phyloP scores from a whole-genome alignment of 768 basidiomycete species.

The Termitomyces sp. region DNA sequence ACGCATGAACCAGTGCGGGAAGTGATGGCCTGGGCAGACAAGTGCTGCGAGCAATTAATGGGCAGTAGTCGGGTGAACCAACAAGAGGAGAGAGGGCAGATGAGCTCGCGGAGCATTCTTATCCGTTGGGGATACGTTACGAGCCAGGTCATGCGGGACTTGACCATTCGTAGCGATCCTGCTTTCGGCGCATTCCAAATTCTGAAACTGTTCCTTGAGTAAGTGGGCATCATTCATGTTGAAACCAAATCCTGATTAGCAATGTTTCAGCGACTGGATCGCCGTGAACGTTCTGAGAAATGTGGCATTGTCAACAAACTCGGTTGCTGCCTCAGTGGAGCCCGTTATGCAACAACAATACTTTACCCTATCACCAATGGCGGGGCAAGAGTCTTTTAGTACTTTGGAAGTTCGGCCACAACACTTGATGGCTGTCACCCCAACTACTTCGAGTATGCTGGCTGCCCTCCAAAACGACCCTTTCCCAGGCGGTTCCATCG shows the following conservation, averaged over 20 bases:
- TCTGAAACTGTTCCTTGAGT: slow-evolving; percentile 88
- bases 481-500: slow-evolving; percentile 61
- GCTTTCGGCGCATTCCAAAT: slow-evolving; percentile 93
- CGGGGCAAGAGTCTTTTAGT: slow-evolving; percentile 76
- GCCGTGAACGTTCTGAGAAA: slow-evolving; percentile 83
- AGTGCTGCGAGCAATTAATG: slow-evolving; percentile 83
- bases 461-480: slow-evolving; percentile 79
- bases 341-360: slow-evolving; percentile 90
- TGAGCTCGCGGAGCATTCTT: slow-evolving; percentile 84
- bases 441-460: slow-evolving; percentile 88
- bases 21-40: slow-evolving; percentile 89
- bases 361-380: slow-evolving; percentile 85
- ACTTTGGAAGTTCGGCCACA: slow-evolving; percentile 56
- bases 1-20: slow-evolving; percentile 78
- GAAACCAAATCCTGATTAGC: slow-evolving; percentile 13
- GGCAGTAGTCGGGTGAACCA: slow-evolving; percentile 53
- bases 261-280: slow-evolving; percentile 71
- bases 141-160: slow-evolving; percentile 87
- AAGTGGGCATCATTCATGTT: slow-evolving; percentile 24
- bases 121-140: slow-evolving; percentile 94
- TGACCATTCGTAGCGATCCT: slow-evolving; percentile 89
- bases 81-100: slow-evolving; percentile 69
- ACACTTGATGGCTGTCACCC: slow-evolving; percentile 70
- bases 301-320: slow-evolving; percentile 86
- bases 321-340: slow-evolving; percentile 87